Evolutionary conservation across 2,329 filamentous ascomycete genomes (phyloP), one percentile per base, ranked within the genome.

Genomic region (Fusarium sterilihyphosum): DNA sequence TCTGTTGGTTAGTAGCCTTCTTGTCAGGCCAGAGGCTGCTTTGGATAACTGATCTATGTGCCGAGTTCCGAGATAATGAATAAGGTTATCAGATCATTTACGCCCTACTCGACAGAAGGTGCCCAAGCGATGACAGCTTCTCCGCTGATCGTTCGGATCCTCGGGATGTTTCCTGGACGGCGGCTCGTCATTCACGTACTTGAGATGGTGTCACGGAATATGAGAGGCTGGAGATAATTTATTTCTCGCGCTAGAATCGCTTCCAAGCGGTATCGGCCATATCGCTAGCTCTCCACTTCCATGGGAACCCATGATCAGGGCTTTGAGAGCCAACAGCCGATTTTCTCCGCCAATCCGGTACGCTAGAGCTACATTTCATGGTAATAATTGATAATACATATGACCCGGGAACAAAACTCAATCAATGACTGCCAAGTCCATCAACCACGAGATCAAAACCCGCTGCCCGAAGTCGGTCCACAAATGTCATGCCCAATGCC

Each of bases 51-150:
- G 31, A 59, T 59, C 41, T 49, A 49, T 47, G 56, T 59, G 56
- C 56, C 56, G 56, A 59, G 31, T 59, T 49, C 56, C 56, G 56
- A 47, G 31, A 59, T 59, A 47, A 49, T 33, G 37, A 59, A 26
- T 59, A 59, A 59, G 31, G 41, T 59, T 59, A 59, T 59, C 56
- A 49, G 56, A 59, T 59, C 31, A 59, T 59, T 59, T 9, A 18
- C n/a, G 41, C n/a, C 31, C 17, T 37, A 29, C 26, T 59, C 6
- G 13, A 49, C 4, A 13, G 8, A 29, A 33, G 20, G 26, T 37
- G 56, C n/a, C 41, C 11, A 59, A 49, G 13, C 13, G 13, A n/a
- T 14, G 31, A 17, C 24, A 26, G 7, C 14, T 7, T 38, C 13
- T 6, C 22, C 24, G 35, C 20, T 54, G 52, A 54, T 29, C 7